Evolutionary conservation across 192 early-diverging fungal genomes (phyloP).

Genomic region (Dimargaris xerosporica): DNA sequence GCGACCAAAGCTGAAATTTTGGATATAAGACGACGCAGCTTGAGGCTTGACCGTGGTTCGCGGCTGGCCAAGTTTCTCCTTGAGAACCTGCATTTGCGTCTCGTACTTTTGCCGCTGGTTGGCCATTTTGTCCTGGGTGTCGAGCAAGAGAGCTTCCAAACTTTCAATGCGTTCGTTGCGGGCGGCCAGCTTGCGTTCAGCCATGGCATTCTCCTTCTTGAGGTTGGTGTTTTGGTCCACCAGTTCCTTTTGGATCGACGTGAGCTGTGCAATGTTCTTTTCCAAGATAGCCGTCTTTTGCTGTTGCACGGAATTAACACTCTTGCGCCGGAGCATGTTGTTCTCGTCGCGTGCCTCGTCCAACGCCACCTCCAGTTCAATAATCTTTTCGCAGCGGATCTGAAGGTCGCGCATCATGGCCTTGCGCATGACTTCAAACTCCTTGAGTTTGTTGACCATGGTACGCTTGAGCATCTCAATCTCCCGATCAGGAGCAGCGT

Average conservation of each 20-base stretch:
- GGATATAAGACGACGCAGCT: slow-evolving; percentile 14
- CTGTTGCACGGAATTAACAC: slow-evolving; percentile 73
- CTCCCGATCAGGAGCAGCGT: slow-evolving; percentile 24
- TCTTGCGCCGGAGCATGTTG: slow-evolving; percentile 67
- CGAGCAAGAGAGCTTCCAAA: slow-evolving; percentile 69
- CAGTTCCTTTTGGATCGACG: slow-evolving; percentile 86
- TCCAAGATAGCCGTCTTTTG: slow-evolving; percentile 97
- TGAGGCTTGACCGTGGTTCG: not conserved
- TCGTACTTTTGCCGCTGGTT: slow-evolving; percentile 41
- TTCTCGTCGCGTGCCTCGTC: slow-evolving; percentile 95
- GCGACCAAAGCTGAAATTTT: slow-evolving; percentile 44
- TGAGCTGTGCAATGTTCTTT: slow-evolving; percentile 93
- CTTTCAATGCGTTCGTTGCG: slow-evolving; percentile 89
- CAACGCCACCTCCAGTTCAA: slow-evolving; percentile 92
- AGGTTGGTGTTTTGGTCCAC: slow-evolving; percentile 91
- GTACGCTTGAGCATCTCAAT: slow-evolving; percentile 31
- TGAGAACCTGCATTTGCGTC: slow-evolving; percentile 15
- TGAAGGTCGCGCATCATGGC: slow-evolving; percentile 95
- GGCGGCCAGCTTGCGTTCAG: slow-evolving; percentile 80
- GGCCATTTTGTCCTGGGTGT: slow-evolving; percentile 69
- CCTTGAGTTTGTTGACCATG: slow-evolving; percentile 55
- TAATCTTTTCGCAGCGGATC: slow-evolving; percentile 93
- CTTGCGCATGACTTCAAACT: slow-evolving; percentile 98
- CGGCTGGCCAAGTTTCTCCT: slow-evolving; percentile 1
- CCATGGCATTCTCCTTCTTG: slow-evolving; percentile 84